Conservation (phyloP, 2,329 filamentous ascomycete species). For the Rhynchosporium secalis region DNA sequence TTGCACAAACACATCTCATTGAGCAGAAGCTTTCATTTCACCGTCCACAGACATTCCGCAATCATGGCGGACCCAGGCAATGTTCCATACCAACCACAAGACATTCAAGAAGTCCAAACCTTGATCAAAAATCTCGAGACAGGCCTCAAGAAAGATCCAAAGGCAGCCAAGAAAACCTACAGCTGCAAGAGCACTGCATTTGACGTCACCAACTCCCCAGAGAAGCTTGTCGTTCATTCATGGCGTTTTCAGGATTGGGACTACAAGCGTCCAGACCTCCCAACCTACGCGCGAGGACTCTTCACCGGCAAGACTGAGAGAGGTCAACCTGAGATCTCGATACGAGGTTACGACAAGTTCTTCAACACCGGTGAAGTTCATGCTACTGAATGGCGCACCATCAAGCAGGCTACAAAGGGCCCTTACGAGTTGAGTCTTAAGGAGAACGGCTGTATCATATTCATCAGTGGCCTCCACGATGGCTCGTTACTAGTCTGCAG, state of each 20-base stretch:
- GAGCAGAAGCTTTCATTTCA: slow-evolving; percentile 6
- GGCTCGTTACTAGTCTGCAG: slow-evolving; percentile 93
- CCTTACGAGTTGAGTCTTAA: slow-evolving; percentile 97
- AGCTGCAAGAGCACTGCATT: slow-evolving; percentile 82
- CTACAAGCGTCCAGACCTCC: slow-evolving; percentile 83
- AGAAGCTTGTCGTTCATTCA: slow-evolving; percentile 73
- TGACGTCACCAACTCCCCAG: slow-evolving; percentile 59
- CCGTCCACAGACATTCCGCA: slow-evolving; percentile 24
- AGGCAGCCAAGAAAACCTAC: slow-evolving; percentile 61
- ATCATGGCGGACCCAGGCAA: slow-evolving; percentile 53
- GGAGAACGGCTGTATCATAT: slow-evolving; percentile 99
- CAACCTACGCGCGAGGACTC: slow-evolving; percentile 88
- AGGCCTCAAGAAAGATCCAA: slow-evolving; percentile 62
- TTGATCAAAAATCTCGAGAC: slow-evolving; percentile 55
- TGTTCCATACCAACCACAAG: slow-evolving; percentile 67
- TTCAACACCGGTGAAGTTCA: slow-evolving; percentile 87
- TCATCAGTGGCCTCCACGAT: slow-evolving; percentile 88
- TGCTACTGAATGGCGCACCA: slow-evolving; percentile 80
- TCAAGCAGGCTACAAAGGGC: slow-evolving; percentile 72
- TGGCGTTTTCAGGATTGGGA: slow-evolving; percentile 96
- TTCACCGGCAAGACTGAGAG: slow-evolving; percentile 77
- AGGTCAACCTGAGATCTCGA: slow-evolving; percentile 73
- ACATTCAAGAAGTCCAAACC: slow-evolving; percentile 61
- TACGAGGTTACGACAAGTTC: slow-evolving; percentile 97
- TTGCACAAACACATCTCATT: background rate